Evolutionary conservation across 345 rosid species (phyloP).

Genomic region (Aquilaria malaccensis): DNA sequence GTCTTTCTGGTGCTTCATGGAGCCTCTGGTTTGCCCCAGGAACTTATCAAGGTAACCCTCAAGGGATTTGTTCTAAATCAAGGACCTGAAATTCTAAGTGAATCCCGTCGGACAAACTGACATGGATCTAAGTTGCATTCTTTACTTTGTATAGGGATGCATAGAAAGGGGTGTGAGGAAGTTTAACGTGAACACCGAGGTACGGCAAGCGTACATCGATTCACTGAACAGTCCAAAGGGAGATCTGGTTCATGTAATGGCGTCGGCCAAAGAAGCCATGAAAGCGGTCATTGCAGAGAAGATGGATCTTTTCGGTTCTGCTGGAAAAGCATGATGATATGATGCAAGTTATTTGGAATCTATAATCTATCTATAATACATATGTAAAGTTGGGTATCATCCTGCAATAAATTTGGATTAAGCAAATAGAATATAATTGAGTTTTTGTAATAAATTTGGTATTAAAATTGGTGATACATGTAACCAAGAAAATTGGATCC

Average conservation of each 20-base stretch:
- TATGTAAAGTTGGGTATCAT: too few relatives aligned
- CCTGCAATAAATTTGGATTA: too few relatives aligned
- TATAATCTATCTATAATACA: too few relatives aligned
- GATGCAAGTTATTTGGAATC: not conserved
- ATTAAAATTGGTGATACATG: too few relatives aligned
- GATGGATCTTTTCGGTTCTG: slow-evolving; percentile 79
- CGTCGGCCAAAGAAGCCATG: slow-evolving; percentile 78
- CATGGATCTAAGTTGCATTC: not conserved
- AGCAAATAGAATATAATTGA: too few relatives aligned
- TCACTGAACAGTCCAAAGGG: slow-evolving; percentile 43
- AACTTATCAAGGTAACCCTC: slow-evolving; percentile 58
- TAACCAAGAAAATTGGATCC: too few relatives aligned
- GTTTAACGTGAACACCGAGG: slow-evolving; percentile 91
- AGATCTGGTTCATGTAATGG: slow-evolving; percentile 70
- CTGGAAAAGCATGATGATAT: slow-evolving; percentile 62
- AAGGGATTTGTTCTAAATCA: not conserved
- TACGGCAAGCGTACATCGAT: slow-evolving; percentile 77
- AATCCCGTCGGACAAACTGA: not conserved
- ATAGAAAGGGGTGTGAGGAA: slow-evolving; percentile 74
- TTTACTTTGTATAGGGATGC: slow-evolving; percentile 43
- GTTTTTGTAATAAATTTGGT: too few relatives aligned
- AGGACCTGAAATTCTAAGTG: not conserved
- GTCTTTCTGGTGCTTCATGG: slow-evolving; percentile 90
- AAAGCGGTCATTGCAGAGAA: slow-evolving; percentile 71
- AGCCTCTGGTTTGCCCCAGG: slow-evolving; percentile 78